Base-by-base conservation (phyloP, 306 rosid species). In the Sindora glabra region DNA sequence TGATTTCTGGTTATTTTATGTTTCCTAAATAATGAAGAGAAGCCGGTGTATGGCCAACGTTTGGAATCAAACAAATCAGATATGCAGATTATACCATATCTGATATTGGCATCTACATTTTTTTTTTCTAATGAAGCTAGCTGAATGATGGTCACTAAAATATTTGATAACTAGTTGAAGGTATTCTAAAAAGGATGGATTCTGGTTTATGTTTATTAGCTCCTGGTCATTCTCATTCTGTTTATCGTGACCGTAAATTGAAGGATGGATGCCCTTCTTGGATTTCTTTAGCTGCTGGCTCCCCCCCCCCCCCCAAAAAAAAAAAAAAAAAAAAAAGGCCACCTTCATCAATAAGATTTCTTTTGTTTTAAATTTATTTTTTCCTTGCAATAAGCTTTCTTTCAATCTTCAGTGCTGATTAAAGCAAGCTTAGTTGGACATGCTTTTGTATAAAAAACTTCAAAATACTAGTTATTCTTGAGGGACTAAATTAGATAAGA, bases 401-500 rank as follows among this genome's bases (percentile, higher is more conserved):
- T 47, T 36, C 44, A 48, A 56, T 53, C 65, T 8, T 55, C 42
- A 17, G 10, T 52, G 15, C 59, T 48, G 25, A 13, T 19, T 17
- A 27, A 12, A 27, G 33, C 50, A 16, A 22, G 11, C 40, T 22
- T 26, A 18, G 41, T n/a, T 59, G 18, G 37, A 42, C 41, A 59
- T 44, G 48, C 51, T 6, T 26, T 26, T 26, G 30, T n/a, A n/a
- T n/a, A n/a, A n/a, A n/a, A n/a, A n/a, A 27, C 58, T 56, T 72
- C 50, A 60, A 49, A 15, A 39, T 44, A 37, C 18, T 10, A 6
- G 51, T 48, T 26, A 51, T n/a, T 65, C 39, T 69, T 59, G 46
- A 40, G 27, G 41, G 62, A 51, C 17, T 41, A 13, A 50, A 23
- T 53, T 30, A 21, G 11, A 25, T 5, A 16, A 48, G 38, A 52